Evolutionary conservation across 2,329 filamentous ascomycete species (phyloP), one percentile per base, ranked within the genome.

Genomic region (Aspergillus neotritici): DNA sequence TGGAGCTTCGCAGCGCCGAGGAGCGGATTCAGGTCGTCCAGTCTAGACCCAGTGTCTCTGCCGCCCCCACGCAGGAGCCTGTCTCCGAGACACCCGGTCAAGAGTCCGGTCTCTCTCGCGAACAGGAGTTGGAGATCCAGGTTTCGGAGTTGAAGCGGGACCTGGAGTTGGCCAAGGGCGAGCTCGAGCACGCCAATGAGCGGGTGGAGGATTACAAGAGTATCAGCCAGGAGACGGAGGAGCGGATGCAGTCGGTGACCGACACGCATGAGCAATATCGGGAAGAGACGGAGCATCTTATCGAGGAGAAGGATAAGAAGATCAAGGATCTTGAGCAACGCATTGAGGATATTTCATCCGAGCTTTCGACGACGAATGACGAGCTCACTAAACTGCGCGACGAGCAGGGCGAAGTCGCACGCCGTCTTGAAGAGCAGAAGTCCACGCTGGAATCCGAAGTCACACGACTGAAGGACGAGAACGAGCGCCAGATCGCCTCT

Each of bases 161-260:
- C 57, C 75, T 97, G 9, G 88, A 96, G 43, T 73, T 94, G 47
- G 79, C 86, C 10, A 86, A 81, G 54, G 78, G 82, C 5, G 88
- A 96, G 55, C 73, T 97, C 10, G 86, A 94, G 53, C 84, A 83
- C 56, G 81, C 87, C 11, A 88, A 87, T 65, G 77, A 80, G 30
- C 85, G 95, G 58, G 82, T 84, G 32, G 88, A 95, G 60, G 84
- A 88, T 55, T 97, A 94, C 74, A 91, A 87, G 65, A 79, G 83
- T 38, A 87, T 97, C 54, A 89, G 88, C 54, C 87, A 94, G 65
- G 76, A 81, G 28, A 84, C 87, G 2, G 93, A 98, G 63, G 91
- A 97, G 54, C 85, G 90, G 39, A 75, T 97, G 12, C 80, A 88
- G 51, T 86, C 83, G 46, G 74, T 94, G 41, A 84, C 83, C 37